Evolutionary conservation across 805 yeast species (phyloP).

Genomic region (Candida sanyiensis): DNA sequence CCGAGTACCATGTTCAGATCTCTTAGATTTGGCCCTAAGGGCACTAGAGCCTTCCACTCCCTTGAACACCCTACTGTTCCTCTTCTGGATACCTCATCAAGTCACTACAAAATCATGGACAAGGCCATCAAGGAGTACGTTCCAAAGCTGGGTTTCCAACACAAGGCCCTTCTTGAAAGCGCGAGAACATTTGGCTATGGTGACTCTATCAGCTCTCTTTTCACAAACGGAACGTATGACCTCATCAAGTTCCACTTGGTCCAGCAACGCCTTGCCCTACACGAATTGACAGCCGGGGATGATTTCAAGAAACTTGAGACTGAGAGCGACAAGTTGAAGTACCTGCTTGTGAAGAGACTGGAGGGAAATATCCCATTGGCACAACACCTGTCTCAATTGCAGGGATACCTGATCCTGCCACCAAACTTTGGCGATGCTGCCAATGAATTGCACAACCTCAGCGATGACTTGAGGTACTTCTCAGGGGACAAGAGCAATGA

Average conservation of each 20-base stretch:
- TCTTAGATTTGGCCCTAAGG: neutral
- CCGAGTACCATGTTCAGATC: neutral
- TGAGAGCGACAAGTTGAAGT: conserved; percentile 39
- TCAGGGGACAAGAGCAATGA: conserved; percentile 79
- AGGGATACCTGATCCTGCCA: conserved; percentile 62
- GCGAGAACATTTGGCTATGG: conserved; percentile 43
- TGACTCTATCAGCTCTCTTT: conserved; percentile 43
- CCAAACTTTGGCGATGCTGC: conserved; percentile 51
- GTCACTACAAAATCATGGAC: conserved; percentile 38
- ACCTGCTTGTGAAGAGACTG: conserved; percentile 42
- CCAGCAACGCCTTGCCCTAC: conserved; percentile 41
- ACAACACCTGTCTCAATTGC: conserved; percentile 30
- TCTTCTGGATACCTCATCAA: conserved; percentile 21
- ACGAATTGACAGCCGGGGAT: conserved; percentile 27
- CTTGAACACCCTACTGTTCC: conserved; percentile 24
- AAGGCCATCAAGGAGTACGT: conserved; percentile 34
- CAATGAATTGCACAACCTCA: conserved; percentile 63
- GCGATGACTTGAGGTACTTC: conserved; percentile 78
- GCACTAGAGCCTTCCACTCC: conserved; percentile 25
- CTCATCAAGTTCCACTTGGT: conserved; percentile 53
- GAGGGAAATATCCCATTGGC: conserved; percentile 37
- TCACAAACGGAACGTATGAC: conserved; percentile 41
- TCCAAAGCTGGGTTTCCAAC: conserved; percentile 48
- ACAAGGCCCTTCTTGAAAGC: conserved; percentile 42
- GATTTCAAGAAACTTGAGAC: conserved; percentile 28